Conservation (phyloP, 2,329 filamentous ascomycete genomes). For the Diaporthe australafricana region DNA sequence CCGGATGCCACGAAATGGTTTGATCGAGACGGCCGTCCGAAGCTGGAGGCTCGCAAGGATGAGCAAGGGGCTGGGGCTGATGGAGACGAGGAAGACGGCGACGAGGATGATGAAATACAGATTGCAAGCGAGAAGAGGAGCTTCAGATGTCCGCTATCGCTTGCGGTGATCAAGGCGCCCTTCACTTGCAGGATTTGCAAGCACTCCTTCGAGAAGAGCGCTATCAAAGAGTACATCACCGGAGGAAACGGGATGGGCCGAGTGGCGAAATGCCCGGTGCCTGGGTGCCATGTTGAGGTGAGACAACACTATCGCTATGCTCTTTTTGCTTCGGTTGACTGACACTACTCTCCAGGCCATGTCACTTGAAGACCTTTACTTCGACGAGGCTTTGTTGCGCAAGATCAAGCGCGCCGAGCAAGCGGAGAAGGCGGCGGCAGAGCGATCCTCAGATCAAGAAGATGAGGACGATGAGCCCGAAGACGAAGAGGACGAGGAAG, state of each 20-base stretch:
- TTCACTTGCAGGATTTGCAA: slow-evolving; percentile 75
- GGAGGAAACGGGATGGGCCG: slow-evolving; percentile 38
- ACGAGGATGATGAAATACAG: slow-evolving; percentile 76
- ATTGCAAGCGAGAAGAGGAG: slow-evolving; percentile 73
- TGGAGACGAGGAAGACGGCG: slow-evolving; percentile 52
- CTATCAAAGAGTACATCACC: slow-evolving; percentile 67
- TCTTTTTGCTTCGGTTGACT: not conserved
- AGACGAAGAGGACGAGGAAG: not conserved
- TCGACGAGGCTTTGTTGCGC: slow-evolving; percentile 67
- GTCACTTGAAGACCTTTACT: slow-evolving; percentile 62
- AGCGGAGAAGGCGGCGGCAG: slow-evolving; percentile 55
- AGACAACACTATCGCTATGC: slow-evolving; percentile 36
- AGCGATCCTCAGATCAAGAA: slow-evolving; percentile 54
- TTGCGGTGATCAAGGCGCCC: slow-evolving; percentile 73
- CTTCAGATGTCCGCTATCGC: slow-evolving; percentile 77
- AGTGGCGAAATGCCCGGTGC: slow-evolving; percentile 69
- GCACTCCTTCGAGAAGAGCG: slow-evolving; percentile 77
- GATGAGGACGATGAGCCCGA: slow-evolving; percentile 49
- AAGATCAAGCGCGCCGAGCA: slow-evolving; percentile 67
- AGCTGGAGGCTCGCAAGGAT: slow-evolving; percentile 28
- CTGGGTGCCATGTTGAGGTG: slow-evolving; percentile 70
- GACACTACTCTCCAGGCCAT: slow-evolving; percentile 46
- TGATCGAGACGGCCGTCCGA: slow-evolving; percentile 55
- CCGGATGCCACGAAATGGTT: slow-evolving; percentile 69
- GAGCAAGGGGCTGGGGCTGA: slow-evolving; percentile 39